Conservation (phyloP, 2,329 filamentous ascomycete genomes). For the Fusarium illudens region DNA sequence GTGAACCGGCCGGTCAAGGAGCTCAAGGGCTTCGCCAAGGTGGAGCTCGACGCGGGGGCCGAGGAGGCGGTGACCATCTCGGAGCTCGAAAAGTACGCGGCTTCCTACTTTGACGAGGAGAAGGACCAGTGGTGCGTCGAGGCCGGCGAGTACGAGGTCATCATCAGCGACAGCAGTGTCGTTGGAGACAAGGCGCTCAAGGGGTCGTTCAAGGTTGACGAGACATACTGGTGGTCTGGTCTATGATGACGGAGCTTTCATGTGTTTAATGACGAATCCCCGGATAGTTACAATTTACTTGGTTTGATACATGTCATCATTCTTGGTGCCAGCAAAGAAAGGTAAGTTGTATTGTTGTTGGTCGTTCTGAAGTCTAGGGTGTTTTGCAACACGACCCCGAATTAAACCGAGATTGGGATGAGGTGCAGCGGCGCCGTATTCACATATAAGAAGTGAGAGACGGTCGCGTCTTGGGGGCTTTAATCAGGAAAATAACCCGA, state of each 20-base stretch:
- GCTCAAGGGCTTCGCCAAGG: slow-evolving; percentile 72
- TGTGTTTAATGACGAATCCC: neutral
- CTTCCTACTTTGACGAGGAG: slow-evolving; percentile 76
- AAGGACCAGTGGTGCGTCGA: slow-evolving; percentile 72
- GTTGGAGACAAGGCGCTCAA: slow-evolving; percentile 59
- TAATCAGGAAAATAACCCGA: too few relatives aligned
- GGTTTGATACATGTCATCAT: neutral
- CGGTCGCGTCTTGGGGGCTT: too few relatives aligned
- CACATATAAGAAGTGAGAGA: too few relatives aligned
- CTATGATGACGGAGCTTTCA: slow-evolving; percentile 42
- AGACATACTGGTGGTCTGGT: slow-evolving; percentile 74
- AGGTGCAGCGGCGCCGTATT: too few relatives aligned
- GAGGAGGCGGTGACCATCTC: slow-evolving; percentile 64
- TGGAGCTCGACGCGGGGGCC: slow-evolving; percentile 68
- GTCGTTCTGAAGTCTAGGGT: too few relatives aligned
- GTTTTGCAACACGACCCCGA: too few relatives aligned
- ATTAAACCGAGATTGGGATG: too few relatives aligned
- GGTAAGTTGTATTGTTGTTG: neutral
- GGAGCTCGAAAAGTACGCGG: slow-evolving; percentile 69
- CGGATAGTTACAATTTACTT: neutral
- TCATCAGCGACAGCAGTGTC: slow-evolving; percentile 66
- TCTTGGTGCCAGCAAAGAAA: neutral
- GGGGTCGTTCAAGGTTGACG: slow-evolving; percentile 63
- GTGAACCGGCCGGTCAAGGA: slow-evolving; percentile 68
- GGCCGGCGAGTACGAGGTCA: slow-evolving; percentile 69